A percentile compares a stretch with the other conserved stretches of the same genome.
These are phyloP conservation scores for Aspergillus mulundensis DNA, from an alignment of 495 filamentous ascomycete genomes.

Conservation along the genomic window DNA sequence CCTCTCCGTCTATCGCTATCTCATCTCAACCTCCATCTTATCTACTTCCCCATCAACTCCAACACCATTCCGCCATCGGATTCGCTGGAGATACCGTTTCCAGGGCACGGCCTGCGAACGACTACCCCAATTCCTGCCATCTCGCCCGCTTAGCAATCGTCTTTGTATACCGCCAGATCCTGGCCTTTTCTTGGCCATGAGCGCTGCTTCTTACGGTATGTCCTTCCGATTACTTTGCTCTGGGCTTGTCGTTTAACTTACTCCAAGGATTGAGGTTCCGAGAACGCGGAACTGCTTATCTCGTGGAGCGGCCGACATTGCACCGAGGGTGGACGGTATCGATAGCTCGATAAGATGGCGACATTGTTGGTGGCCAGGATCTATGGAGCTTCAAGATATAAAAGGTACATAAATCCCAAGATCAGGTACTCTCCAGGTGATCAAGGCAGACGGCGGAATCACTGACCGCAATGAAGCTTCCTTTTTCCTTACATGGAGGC, in stretches of 20 bases:
- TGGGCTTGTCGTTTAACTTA: background rate
- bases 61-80: background rate
- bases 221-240: background rate
- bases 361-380: background rate
- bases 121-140: background rate
- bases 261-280: background rate
- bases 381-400: background rate
- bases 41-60: conserved; percentile 9
- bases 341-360: background rate
- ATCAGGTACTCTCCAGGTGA: background rate
- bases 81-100: conserved; percentile 13
- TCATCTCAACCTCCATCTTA: conserved; percentile 1
- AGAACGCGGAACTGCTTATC: background rate
- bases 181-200: background rate
- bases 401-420: background rate
- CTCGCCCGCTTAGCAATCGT: background rate
- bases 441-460: background rate
- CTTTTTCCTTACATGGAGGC: conserved; percentile 8
- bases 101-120: background rate
- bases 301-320: background rate
- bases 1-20: background rate
- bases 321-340: background rate
- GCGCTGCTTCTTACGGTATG: conserved; percentile 12
- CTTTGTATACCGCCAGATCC: background rate
- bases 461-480: conserved; percentile 11